Conservation (phyloP, 805 yeast species). For the Nakazawaea wyomingensis region DNA sequence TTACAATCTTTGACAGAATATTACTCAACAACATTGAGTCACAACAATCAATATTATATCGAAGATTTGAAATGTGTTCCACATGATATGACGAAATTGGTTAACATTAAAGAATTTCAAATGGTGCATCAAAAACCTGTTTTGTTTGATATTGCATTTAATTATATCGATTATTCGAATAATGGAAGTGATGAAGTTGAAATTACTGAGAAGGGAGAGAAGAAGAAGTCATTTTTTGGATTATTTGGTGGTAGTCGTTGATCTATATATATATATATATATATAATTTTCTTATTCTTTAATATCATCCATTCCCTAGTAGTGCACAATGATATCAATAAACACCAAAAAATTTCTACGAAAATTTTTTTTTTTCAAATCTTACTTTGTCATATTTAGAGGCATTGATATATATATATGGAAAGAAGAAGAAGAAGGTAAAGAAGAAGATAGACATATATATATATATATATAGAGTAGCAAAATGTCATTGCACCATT, state of each 20-base stretch:
- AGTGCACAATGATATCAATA: too few relatives aligned
- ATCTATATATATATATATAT: background rate
- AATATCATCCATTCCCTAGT: too few relatives aligned
- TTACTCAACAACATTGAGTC: constrained; percentile 24
- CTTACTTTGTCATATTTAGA: too few relatives aligned
- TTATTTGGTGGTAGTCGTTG: constrained; percentile 48
- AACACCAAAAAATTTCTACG: too few relatives aligned
- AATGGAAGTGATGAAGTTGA: background rate
- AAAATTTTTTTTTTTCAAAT: too few relatives aligned
- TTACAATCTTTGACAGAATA: constrained; percentile 46
- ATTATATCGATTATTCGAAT: constrained; percentile 58
- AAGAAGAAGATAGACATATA: background rate
- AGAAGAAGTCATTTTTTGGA: constrained; percentile 70
- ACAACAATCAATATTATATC: constrained; percentile 22
- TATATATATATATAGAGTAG: too few relatives aligned
- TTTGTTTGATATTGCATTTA: constrained; percentile 84
- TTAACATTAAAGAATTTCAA: constrained; percentile 32
- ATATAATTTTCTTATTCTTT: too few relatives aligned
- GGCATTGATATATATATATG: too few relatives aligned
- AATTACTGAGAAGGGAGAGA: constrained; percentile 22
- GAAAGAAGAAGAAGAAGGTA: background rate
- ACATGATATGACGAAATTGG: constrained; percentile 24
- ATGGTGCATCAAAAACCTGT: constrained; percentile 84
- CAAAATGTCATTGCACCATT: constrained; percentile 9
- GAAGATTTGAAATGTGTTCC: constrained; percentile 27